These are phyloP conservation scores for Beverwykella pulmonaria DNA, from an alignment of 495 filamentous ascomycete genomes.

Conservation along the genomic window DNA sequence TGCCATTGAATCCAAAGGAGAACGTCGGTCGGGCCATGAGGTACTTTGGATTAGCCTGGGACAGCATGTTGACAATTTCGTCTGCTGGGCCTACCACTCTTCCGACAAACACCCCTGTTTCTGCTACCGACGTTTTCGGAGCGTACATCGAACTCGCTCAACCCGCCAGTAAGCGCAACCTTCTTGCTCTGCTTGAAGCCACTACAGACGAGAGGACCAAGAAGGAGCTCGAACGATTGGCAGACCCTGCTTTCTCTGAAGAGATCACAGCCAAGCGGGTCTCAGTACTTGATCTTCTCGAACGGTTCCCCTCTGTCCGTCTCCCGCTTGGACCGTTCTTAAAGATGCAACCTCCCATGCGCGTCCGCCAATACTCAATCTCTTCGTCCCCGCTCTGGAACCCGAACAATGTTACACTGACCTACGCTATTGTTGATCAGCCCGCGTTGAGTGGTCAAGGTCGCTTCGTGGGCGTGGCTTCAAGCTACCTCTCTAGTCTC, in stretches of 20 bases:
- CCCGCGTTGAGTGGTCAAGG: conserved; percentile 52
- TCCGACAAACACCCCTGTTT: conserved; percentile 55
- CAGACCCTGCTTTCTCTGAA: conserved; percentile 37
- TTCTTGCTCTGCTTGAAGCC: conserved; percentile 50
- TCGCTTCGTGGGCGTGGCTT: conserved; percentile 41
- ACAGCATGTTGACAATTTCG: conserved; percentile 48
- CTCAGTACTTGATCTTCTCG: conserved; percentile 67
- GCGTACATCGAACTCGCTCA: conserved; percentile 74
- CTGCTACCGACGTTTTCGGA: conserved; percentile 63
- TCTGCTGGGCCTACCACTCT: conserved; percentile 22
- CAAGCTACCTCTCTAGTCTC: conserved; percentile 47
- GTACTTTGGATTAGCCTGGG: conserved; percentile 63
- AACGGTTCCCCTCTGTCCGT: conserved; percentile 57
- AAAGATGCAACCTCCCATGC: conserved; percentile 71
- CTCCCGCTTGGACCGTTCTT: conserved; percentile 66
- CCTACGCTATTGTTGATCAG: conserved; percentile 65
- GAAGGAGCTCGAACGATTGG: conserved; percentile 52
- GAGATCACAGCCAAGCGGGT: conserved; percentile 60
- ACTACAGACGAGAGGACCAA: conserved; percentile 46
- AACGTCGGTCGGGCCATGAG: conserved; percentile 58
- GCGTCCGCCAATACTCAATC: conserved; percentile 76
- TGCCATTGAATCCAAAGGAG: conserved; percentile 67
- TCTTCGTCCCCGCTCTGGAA: conserved; percentile 71
- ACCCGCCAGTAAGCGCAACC: conserved; percentile 64
- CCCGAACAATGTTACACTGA: conserved; percentile 62